Evolutionary conservation across 805 yeast genomes (phyloP).

Genomic region (Yamadazyma laniorum): DNA sequence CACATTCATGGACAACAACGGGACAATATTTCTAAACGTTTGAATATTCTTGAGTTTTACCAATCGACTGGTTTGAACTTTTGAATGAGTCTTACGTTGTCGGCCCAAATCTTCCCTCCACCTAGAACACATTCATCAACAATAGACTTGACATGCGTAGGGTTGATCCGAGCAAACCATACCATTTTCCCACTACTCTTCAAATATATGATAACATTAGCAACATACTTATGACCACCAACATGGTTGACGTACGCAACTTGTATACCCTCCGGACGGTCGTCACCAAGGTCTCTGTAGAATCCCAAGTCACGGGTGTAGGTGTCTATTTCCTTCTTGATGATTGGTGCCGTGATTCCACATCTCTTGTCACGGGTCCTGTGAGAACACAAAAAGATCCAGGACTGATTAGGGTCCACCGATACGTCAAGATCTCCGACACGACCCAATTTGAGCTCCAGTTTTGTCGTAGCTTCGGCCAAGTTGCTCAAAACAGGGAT

Average conservation of each 20-base stretch:
- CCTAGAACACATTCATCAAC: slow-evolving; percentile 72
- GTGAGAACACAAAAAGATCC: slow-evolving; percentile 83
- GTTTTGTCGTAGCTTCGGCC: slow-evolving; percentile 5
- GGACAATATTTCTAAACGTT: slow-evolving; percentile 5
- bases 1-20: slow-evolving; percentile 3
- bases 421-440: slow-evolving; percentile 22
- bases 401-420: slow-evolving; percentile 38
- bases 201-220: slow-evolving; percentile 77
- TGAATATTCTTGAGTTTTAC: slow-evolving; percentile 6
- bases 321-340: slow-evolving; percentile 75
- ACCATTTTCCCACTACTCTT: slow-evolving; percentile 66
- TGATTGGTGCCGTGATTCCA: slow-evolving; percentile 89
- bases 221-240: slow-evolving; percentile 95
- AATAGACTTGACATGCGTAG: slow-evolving; percentile 69
- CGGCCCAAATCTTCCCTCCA: slow-evolving; percentile 70
- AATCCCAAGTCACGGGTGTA: slow-evolving; percentile 69
- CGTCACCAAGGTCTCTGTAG: slow-evolving; percentile 75
- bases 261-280: slow-evolving; percentile 68
- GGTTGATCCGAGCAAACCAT: slow-evolving; percentile 87
- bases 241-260: slow-evolving; percentile 79
- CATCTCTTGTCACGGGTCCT: slow-evolving; percentile 88
- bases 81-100: slow-evolving; percentile 60
- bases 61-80: slow-evolving; percentile 27
- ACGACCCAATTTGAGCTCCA: background rate
- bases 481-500: slow-evolving; percentile 3